Base-by-base conservation (phyloP, 2,329 filamentous ascomycete species). In the Hypomyces rosellus region DNA sequence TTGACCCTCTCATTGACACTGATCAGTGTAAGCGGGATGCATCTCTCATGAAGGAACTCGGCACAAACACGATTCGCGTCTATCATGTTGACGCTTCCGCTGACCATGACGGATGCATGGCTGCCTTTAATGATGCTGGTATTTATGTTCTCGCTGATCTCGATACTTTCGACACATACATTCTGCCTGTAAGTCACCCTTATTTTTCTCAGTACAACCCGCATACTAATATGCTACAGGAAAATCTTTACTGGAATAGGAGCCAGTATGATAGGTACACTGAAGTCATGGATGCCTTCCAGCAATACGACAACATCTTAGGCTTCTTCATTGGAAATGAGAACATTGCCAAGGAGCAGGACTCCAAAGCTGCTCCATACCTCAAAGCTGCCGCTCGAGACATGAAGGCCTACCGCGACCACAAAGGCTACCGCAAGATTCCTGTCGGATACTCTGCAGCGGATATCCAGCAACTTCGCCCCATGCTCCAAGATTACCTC, bases 251-350 rank as follows among this genome's bases (percentile, higher is more conserved):
- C 52, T 95, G 89, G 89, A 91, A 85, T 59, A 63, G 82, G 58
- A 81, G 79, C 7, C 86, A 93, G 70, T 79, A 82, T 58, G 73
- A 84, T 50, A 75, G 76, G 30, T 93, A 88, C 68, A 71, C 78
- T 42, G 76, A 76, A 46, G 87, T 91, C 57, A 81, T 93, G 74
- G 89, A 95, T 63, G 77, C 81, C 34, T 92, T 93, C 68, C 79
- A 86, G 41, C 69, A 76, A 45, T 95, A 86, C 65, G 80, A 90
- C 68, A 95, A 95, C 65, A 77, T 87, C 1, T 81, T 89, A 11
- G 89, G 88, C 42, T 87, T 93, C 66, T 92, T 95, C 61, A 78
- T 96, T 52, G 91, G 89, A 56, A 96, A 96, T 63, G 90, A 96
- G 67, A 86, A 93, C 53, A 82, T 95, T 60, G 86, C 85, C 38